Percentiles rank a stretch among this genome's conserved stretches.
Conservation (phyloP, 176 grass and related monocot genomes). For the Themeda triandra region DNA sequence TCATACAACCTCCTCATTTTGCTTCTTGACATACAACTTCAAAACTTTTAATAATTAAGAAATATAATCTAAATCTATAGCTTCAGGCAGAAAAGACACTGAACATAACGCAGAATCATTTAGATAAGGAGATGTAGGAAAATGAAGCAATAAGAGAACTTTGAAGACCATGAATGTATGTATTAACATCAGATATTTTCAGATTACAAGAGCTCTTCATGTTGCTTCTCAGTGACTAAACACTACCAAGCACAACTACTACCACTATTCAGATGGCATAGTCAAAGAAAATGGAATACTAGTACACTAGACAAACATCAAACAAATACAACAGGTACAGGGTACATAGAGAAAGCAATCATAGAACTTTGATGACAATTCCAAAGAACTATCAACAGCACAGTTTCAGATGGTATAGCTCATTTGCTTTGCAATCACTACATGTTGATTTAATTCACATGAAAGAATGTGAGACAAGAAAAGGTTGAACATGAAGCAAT, state of each 20-base stretch:
- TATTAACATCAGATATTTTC: neutral
- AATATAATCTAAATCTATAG: neutral
- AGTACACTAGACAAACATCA: neutral
- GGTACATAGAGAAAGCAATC: neutral
- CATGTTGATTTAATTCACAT: neutral
- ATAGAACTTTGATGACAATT: constrained; percentile 47
- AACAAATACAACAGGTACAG: neutral
- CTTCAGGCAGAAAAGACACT: neutral
- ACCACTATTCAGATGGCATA: neutral
- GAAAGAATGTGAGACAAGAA: neutral
- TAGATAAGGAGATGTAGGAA: neutral
- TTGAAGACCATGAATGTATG: constrained; percentile 27
- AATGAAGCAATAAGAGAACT: constrained; percentile 30
- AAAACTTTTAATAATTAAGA: neutral
- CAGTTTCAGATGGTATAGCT: constrained; percentile 4
- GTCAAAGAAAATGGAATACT: neutral
- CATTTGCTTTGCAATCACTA: constrained; percentile 11
- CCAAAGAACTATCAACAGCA: neutral
- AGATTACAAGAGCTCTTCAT: neutral
- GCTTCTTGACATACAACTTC: neutral
- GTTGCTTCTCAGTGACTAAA: neutral
- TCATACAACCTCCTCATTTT: neutral
- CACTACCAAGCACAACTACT: neutral
- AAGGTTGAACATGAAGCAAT: neutral
- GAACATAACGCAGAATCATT: neutral